These are phyloP conservation scores for Auricularia auricula-judae DNA, from an alignment of 768 basidiomycete genomes.

Conservation along the genomic window DNA sequence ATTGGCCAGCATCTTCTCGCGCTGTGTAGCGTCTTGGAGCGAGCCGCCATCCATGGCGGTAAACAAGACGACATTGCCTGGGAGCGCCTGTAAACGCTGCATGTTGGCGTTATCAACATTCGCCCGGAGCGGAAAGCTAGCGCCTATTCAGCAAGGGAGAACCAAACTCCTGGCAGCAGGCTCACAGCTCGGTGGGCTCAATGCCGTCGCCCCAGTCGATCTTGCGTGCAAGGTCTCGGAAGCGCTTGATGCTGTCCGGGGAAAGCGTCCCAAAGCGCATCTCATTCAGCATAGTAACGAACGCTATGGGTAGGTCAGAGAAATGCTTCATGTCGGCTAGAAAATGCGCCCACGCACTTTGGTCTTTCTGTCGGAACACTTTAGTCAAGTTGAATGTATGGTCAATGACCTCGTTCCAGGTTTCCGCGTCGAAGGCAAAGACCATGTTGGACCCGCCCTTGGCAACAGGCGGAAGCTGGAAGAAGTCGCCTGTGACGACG, in stretches of 20 bases:
- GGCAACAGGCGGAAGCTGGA: constrained; percentile 89
- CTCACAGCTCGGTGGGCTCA: constrained; percentile 83
- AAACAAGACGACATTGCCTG: constrained; percentile 43
- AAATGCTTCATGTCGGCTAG: background rate
- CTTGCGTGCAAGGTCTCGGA: constrained; percentile 57
- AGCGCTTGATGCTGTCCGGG: constrained; percentile 51
- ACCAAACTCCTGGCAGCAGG: constrained; percentile 4
- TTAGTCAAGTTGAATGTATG: constrained; percentile 87
- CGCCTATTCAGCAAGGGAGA: background rate
- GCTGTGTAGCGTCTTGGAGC: constrained; percentile 40
- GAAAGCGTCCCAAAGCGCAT: constrained; percentile 86
- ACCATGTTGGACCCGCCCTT: constrained; percentile 51
- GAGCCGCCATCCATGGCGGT: constrained; percentile 52
- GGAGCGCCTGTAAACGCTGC: constrained; percentile 50
- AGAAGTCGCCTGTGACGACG: constrained; percentile 94
- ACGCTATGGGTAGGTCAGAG: constrained; percentile 36
- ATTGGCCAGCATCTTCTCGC: constrained; percentile 73
- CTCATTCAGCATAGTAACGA: constrained; percentile 95
- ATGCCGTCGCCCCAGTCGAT: constrained; percentile 72
- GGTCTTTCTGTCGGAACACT: constrained; percentile 90
- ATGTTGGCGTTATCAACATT: constrained; percentile 84
- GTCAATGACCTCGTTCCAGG: constrained; percentile 64
- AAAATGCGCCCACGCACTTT: constrained; percentile 38
- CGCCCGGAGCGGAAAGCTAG: constrained; percentile 81
- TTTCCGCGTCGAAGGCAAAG: constrained; percentile 85